Evolutionary conservation across 202 grass and related monocot species (phyloP), one percentile per base, ranked within the genome.

Genomic region (Bolboschoenoplectus hybrid): DNA sequence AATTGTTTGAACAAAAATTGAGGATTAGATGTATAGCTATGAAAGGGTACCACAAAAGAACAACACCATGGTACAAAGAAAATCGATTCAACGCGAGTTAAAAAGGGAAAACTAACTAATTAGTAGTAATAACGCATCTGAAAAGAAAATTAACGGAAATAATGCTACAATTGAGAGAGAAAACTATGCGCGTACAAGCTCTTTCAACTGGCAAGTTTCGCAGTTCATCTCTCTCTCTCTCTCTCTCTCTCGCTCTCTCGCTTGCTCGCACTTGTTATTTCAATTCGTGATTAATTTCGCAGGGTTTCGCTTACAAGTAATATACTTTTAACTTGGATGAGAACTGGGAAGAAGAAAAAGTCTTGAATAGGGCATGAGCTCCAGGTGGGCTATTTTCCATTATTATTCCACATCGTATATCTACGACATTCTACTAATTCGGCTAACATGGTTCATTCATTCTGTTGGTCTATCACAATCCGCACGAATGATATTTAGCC

Each of bases 121-220:
- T 41, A 16, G 14, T 58, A 60, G 14, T 58, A 60, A 60, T 16
- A 17, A 80, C 36, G 55, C 36, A 44, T 61, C 76, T 20, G 9
- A 38, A 62, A 38, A 16, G 34, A 32, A 84, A 69, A 82, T 49
- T 64, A 34, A 45, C 38, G 17, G 1, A 84, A 53, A 84, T 0
- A 72, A 55, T 20, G 4, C 16, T 20, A 65, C 2, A 65, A 82
- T 82, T 49, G 39, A 49, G 49, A 82, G 62, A 67, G 81, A 81
- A 77, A 64, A n/a, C 9, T 66, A 41, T 51, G 5, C 12, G 39
- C 44, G 35, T 58, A 84, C 82, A 6, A 84, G 66, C 45, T 84
- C 82, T 70, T 84, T 84, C 47, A 84, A 66, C 82, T 84, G 82
- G 50, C 82, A 84, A n/a, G 82, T 84, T 50, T 84, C 82, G 82